Evolutionary conservation across 2,329 filamentous ascomycete genomes (phyloP), one percentile per base, ranked within the genome.

Genomic region (Sordariomycetes sp.): DNA sequence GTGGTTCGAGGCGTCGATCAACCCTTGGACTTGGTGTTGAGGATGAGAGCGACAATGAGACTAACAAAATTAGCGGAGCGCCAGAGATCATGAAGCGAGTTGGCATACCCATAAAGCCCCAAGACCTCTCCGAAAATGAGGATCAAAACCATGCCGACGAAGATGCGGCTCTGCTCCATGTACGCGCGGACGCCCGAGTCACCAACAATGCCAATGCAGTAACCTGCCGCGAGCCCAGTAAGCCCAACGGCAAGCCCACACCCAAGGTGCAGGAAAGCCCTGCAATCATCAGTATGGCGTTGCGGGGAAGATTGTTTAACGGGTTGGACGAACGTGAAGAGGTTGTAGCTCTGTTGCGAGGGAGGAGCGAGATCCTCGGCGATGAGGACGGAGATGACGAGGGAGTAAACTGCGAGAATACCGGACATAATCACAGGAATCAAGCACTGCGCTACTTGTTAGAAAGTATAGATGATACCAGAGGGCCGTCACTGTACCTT

Each of bases 81-180:
- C 4, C 21, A 24, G 16, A 16, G 19, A 12, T 8, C 7, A 6
- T 6, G 9, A 28, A 18, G 21, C 21, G 6, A 12, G 20, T 11
- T 2, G 14, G 57, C 81, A 46, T 70, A 94, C 86, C 92, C 92
- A 53, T 98, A 98, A 21, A 98, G 79, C 58, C 92, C 92, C 55
- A 98, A 58, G 14, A 98, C 92, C 70, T 98, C 92, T 37, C 86
- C 92, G 56, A 98, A 98, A 75, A 98, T 98, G 43, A 96, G 73
- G 47, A 96, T 96, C 50, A 98, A 66, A 30, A 98, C 90, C 92
- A 96, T 96, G 59, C 92, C 92, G 32, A 98, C 92, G 49, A 95
- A 98, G 45, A 98, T 83, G 43, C 90, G 77, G 32, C 85, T 93
- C 61, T 98, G 92, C 51, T 86, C 78, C 87, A 98, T 94, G 66